Base-by-base conservation (phyloP, 2,329 filamentous ascomycete genomes). In the Colletotrichum falcatum region DNA sequence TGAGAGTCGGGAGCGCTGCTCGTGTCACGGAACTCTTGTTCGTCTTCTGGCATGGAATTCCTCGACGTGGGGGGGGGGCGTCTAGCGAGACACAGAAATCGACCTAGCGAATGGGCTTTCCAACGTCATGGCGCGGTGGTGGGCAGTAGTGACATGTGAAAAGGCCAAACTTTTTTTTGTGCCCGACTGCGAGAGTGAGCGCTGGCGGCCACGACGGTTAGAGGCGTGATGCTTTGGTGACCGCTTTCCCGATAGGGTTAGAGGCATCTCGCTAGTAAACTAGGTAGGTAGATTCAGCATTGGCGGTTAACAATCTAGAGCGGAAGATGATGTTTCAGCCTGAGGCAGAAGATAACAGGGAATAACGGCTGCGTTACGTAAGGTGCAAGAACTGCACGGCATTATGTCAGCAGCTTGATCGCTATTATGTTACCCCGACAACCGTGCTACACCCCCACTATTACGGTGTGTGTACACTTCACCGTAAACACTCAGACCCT, bases 101-200 rank as follows among this genome's bases (percentile, higher is more conserved):
- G 56, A 66, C 56, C 56, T 70, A 42, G 51, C 67, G 63, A 67
- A 70, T 70, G 67, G 62, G 67, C 63, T 70, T 66, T 28, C 63
- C 56, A 66, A 62, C 67, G 67, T 70, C 67, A 70, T 66, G 67
- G 63, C 61, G 51, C 51, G 62, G 63, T 55, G 26, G 61, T 39
- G 37, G 51, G 8, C 16, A 42, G 56, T 28, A 60, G 20, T 70
- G 58, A 67, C 67, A 70, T 70, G 67, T 70, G 67, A 70, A 68
- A 46, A 66, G 49, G 30, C 66, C 66, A 66, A 61, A 35, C 53
- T 59, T 46, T 46, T 46, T 59, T 46, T 46, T 59, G 65, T 44
- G 49, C 39, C 37, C 44, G 33, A 18, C 59, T 39, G 20, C n/a
- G 7, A 49, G n/a, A n/a, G n/a, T n/a, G n/a, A n/a, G 49, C 30